These are phyloP conservation scores for Ambispora gerdemannii DNA, from an alignment of 192 early-diverging fungal species.

Conservation along the genomic window DNA sequence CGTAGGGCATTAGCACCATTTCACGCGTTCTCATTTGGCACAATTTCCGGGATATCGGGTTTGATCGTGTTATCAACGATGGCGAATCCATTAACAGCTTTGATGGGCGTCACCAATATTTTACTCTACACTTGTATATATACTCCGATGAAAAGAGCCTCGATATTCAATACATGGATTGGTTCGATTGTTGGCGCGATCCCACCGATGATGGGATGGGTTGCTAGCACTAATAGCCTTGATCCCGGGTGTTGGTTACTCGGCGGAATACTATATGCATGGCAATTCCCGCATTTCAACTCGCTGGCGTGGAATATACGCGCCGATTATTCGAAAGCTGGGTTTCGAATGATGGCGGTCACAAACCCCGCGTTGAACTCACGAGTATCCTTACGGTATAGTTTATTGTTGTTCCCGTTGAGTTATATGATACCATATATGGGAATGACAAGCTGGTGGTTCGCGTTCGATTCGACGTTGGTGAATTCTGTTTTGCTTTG, in stretches of 20 bases:
- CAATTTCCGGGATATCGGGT: constrained; percentile 65
- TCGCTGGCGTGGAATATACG: constrained; percentile 86
- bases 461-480: constrained; percentile 69
- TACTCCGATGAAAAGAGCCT: constrained; percentile 90
- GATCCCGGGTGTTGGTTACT: constrained; percentile 80
- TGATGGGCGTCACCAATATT: constrained; percentile 79
- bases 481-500: constrained; percentile 73
- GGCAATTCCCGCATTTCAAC: constrained; percentile 99
- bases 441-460: constrained; percentile 76
- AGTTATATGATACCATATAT: constrained; percentile 55
- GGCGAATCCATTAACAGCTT: constrained; percentile 86
- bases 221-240: constrained; percentile 73
- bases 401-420: constrained; percentile 71
- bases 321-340: constrained; percentile 94
- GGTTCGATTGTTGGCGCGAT: constrained; percentile 93
- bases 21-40: constrained; percentile 76
- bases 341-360: constrained; percentile 94
- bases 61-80: constrained; percentile 58
- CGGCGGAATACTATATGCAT: constrained; percentile 81
- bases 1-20: constrained; percentile 70
- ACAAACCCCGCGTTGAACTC: constrained; percentile 85
- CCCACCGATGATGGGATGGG: constrained; percentile 99
- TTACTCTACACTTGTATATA: constrained; percentile 87
- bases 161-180: constrained; percentile 94
- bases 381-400: constrained; percentile 81